Evolutionary conservation across 2,329 filamentous ascomycete genomes (phyloP).

Genomic region (Venturia nashicola): DNA sequence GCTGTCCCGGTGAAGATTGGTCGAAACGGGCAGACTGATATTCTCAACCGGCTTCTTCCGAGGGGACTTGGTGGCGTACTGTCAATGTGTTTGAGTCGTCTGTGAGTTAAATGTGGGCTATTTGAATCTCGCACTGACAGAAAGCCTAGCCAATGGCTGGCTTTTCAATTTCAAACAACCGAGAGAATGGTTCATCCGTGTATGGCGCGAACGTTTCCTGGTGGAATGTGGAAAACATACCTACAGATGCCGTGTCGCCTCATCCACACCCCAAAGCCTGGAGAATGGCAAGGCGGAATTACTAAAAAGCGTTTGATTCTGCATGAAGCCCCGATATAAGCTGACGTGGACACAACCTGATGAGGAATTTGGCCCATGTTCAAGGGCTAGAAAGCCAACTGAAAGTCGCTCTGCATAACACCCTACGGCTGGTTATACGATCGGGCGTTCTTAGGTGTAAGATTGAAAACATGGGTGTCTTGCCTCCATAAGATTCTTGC

Average conservation of each 20-base stretch:
- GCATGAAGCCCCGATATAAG: not conserved
- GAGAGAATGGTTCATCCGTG: not conserved
- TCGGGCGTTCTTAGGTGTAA: not conserved
- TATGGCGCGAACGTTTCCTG: not conserved
- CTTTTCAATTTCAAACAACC: not conserved
- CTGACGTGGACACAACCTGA: not conserved
- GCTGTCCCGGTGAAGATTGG: not conserved
- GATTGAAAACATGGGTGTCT: not conserved
- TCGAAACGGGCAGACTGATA: too few relatives aligned
- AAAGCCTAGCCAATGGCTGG: not conserved
- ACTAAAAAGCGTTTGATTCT: not conserved
- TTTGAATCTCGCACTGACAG: not conserved
- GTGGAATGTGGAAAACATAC: not conserved
- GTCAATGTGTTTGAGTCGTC: not conserved
- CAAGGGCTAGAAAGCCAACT: not conserved
- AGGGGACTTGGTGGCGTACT: not conserved
- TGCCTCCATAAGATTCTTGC: not conserved
- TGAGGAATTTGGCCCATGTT: not conserved
- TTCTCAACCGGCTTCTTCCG: not conserved
- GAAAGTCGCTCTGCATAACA: not conserved
- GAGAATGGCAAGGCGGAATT: not conserved
- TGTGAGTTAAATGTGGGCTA: not conserved
- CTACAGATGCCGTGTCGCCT: not conserved
- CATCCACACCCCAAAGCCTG: not conserved
- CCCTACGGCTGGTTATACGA: not conserved